phyloP scores from a whole-genome alignment of 805 yeast species.

The Monosporozyma aquatica region DNA sequence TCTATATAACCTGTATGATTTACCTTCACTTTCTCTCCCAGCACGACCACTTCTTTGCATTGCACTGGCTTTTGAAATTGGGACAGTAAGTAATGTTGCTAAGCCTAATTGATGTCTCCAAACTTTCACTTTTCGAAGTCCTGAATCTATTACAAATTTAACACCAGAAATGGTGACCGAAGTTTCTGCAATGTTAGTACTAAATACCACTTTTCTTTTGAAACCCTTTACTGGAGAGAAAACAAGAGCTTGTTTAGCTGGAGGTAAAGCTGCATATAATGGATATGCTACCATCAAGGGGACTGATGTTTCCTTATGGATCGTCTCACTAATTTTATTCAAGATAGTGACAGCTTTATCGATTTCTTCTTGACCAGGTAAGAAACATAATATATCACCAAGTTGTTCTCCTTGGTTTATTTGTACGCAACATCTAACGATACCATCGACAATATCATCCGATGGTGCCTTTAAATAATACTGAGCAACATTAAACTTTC shows the following conservation, averaged over 20 bases:
- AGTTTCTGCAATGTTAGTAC: constrained; percentile 97
- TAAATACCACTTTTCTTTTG: constrained; percentile 75
- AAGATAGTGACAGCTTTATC: constrained; percentile 69
- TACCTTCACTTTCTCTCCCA: constrained; percentile 95
- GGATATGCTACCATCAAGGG: constrained; percentile 75
- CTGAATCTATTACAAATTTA: constrained; percentile 85
- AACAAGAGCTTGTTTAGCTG: constrained; percentile 71
- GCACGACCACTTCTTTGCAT: constrained; percentile 97
- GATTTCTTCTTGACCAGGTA: constrained; percentile 97
- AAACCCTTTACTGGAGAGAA: constrained; percentile 56
- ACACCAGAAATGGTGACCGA: constrained; percentile 95
- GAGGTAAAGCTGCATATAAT: constrained; percentile 88
- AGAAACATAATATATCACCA: constrained; percentile 87
- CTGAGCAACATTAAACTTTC: constrained; percentile 75
- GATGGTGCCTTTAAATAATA: constrained; percentile 51
- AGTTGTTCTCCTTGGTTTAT: constrained; percentile 64
- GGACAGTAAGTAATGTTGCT: constrained; percentile 85
- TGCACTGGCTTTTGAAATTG: constrained; percentile 90
- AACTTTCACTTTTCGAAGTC: constrained; percentile 84
- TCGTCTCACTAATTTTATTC: constrained; percentile 47
- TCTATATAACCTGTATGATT: constrained; percentile 74
- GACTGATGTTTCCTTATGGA: constrained; percentile 52
- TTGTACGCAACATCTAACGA: constrained; percentile 66
- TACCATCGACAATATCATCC: constrained; percentile 78
- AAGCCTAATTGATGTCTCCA: constrained; percentile 91